Evolutionary conservation across 345 rosid species (phyloP).

Genomic region (Raphanus raphanistrum): DNA sequence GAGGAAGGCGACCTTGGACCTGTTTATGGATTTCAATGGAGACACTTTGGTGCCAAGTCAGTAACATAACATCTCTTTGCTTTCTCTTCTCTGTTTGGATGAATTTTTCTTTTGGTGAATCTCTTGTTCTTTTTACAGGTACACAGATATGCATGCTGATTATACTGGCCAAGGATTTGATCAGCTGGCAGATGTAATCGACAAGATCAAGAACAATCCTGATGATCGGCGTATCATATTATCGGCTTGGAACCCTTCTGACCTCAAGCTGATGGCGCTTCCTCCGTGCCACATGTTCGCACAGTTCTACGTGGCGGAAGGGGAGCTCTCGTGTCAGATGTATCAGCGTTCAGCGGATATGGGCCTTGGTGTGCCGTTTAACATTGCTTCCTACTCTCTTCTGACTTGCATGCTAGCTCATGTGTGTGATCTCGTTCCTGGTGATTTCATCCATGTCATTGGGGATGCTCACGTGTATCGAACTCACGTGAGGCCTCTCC

Average conservation of each 20-base stretch:
- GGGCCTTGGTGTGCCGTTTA: slow-evolving; percentile 97
- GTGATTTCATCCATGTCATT: slow-evolving; percentile 71
- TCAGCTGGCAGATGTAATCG: slow-evolving; percentile 81
- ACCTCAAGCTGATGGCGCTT: slow-evolving; percentile 89
- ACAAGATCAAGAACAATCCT: slow-evolving; percentile 91
- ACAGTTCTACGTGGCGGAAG: slow-evolving; percentile 90
- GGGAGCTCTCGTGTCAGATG: slow-evolving; percentile 96
- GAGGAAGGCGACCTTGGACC: slow-evolving; percentile 98
- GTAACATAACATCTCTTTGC: slow-evolving; percentile 20
- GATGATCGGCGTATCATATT: slow-evolving; percentile 85
- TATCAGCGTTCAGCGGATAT: slow-evolving; percentile 98
- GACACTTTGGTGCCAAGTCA: slow-evolving; percentile 97
- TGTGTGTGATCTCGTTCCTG: slow-evolving; percentile 77
- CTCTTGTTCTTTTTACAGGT: slow-evolving; percentile 46
- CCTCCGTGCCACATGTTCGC: slow-evolving; percentile 99
- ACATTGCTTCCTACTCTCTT: slow-evolving; percentile 92
- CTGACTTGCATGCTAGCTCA: slow-evolving; percentile 92
- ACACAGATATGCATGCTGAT: slow-evolving; percentile 93
- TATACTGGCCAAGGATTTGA: slow-evolving; percentile 95
- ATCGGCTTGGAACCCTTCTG: slow-evolving; percentile 98
- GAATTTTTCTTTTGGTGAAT: background rate
- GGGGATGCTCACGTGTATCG: slow-evolving; percentile 89
- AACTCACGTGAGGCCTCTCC: slow-evolving; percentile 73
- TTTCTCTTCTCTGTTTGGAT: background rate
- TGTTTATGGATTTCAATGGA: slow-evolving; percentile 98